phyloP scores from a whole-genome alignment of 202 grass and related monocot species.

The Carex arenaria region DNA sequence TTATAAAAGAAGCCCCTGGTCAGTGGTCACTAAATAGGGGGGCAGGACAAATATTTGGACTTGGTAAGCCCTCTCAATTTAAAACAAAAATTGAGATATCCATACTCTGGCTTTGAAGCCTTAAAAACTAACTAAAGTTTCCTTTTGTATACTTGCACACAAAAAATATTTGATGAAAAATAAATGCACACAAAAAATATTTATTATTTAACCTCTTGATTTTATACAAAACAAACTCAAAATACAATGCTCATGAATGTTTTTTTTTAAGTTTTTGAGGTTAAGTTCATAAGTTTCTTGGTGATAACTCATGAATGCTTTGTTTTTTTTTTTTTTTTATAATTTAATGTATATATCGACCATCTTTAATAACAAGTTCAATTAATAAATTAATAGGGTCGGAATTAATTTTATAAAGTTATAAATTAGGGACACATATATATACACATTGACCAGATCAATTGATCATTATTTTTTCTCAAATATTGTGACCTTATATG shows the following conservation, averaged over 20 bases:
- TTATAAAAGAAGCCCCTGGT: neutral
- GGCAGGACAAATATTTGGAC: neutral
- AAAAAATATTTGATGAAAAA: neutral
- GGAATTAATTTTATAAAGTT: neutral
- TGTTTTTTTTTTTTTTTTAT: neutral
- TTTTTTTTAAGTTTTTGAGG: neutral
- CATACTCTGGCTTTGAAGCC: neutral
- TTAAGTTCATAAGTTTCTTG: neutral
- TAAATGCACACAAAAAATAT: neutral
- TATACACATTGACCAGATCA: neutral
- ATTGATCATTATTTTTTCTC: neutral
- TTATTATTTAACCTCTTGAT: neutral
- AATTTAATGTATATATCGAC: neutral
- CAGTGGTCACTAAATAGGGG: neutral
- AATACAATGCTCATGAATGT: no score
- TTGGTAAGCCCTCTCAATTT: neutral
- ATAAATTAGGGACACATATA: neutral
- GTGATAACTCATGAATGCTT: neutral
- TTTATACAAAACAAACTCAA: no score
- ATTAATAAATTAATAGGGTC: neutral
- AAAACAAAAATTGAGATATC: neutral
- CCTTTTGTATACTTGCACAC: no score
- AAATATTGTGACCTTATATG: neutral
- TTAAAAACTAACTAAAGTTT: neutral
- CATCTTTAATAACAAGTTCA: neutral